Base-by-base conservation (phyloP, 2,329 filamentous ascomycete species). In the Claviceps fusiformis region DNA sequence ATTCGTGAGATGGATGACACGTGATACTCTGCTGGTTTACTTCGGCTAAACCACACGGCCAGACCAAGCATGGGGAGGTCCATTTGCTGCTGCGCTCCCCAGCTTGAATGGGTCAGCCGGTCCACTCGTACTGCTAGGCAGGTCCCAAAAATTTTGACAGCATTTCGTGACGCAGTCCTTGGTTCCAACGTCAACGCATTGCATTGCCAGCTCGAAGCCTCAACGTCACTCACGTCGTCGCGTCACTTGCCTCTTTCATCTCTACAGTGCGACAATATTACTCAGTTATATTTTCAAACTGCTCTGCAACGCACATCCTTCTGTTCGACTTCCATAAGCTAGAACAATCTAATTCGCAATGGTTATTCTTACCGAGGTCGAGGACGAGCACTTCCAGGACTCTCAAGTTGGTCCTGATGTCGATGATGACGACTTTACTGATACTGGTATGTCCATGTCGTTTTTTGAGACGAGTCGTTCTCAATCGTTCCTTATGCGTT, bases 321-420 rank as follows among this genome's bases (percentile, higher is more conserved):
- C 7, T 8, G 11, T 24, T 11, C 31, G 8, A n/a, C 29, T 11
- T 5, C 29, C 37, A 15, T 11, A 54, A 50, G 4, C 53, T 11
- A 35, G 29, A 31, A 10, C 27, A 5, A 44, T 35, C 39, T 45
- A 50, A 37, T 50, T 37, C 73, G 84, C 72, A 65, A 96, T 97
- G 92, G 92, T 97, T 72, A 89, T 92, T 74, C 88, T 97, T 69
- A 88, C 89, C 69, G 92, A 97, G 78, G 92, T 97, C 68, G 86
- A 95, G 70, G 92, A 97, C 70, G 91, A 96, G 80, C 88, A 95
- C 74, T 95, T 96, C 78, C 79, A 86, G 74, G 76, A 81, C 70
- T 75, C 78, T 62, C 84, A 86, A 66, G 74, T 83, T 59, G 77
- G 81, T 56, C 81, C 84, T 57, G 85, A 90, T 62, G 86, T 93